Evolutionary conservation across 495 filamentous ascomycete species (phyloP), one percentile per base, ranked within the genome.

Genomic region (Penicilliopsis zonata): DNA sequence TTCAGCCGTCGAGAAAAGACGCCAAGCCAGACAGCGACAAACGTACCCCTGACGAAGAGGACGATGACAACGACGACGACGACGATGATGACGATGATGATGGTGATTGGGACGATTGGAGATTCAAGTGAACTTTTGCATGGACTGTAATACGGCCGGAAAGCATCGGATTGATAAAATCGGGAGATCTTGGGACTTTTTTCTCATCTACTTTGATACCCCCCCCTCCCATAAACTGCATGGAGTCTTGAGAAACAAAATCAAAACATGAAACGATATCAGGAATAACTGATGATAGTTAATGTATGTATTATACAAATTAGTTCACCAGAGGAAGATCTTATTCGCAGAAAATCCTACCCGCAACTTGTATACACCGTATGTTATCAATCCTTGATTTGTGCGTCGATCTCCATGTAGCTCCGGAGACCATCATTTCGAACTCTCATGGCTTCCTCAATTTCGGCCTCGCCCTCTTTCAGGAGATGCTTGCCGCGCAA

Each of bases 381-480:
- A 42, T 20, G 25, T 27, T 15, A 9, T 21, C 24, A 8, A n/a
- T 20, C 13, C 15, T 32, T 12, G 13, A 31, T 16, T 24, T 35
- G 18, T 14, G 42, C 22, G 15, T 57, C 49, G 14, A 52, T 44
- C 27, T 67, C 59, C 38, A 86, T 53, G 47, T 86, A 74, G 23
- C 71, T 74, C 22, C 70, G 65, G 23, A 88, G 42, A 13, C 84
- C 82, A 33, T 71, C 74, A 52, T 82, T 88, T n/a, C 49, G 43
- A 12, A 90, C 65, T 19, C 63, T 73, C 78, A 88, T 84, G 9
- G 86, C 86, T 38, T 69, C 67, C 44, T 86, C 72, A 18, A 94
- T 53, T 49, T 94, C 82, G 25, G 68, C 65, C 52, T 90, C 82
- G 32, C 80, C 83, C 52, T 88, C 82, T 18, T 70, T 54, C 14